Percentiles rank a stretch among this genome's conserved stretches.
Evolutionary conservation across 495 filamentous ascomycete genomes (phyloP).

Genomic region (Neurospora sp.): DNA sequence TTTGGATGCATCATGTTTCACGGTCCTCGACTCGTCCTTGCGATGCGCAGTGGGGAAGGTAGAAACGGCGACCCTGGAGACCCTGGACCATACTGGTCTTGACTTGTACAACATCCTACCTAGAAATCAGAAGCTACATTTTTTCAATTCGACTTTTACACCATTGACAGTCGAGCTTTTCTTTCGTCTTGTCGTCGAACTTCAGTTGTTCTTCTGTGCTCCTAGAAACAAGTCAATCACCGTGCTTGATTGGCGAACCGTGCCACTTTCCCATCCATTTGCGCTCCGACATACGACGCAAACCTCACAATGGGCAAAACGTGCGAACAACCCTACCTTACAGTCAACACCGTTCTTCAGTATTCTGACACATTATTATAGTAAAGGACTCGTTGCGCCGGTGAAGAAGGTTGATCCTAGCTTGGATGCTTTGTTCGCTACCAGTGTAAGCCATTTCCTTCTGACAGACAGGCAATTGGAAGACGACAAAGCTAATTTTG

Average conservation of each 20-base stretch:
- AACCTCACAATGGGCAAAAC: conserved; percentile 16
- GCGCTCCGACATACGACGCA: background rate
- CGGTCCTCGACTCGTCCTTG: background rate
- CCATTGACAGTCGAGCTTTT: background rate
- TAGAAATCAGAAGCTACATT: background rate
- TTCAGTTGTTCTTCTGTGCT: background rate
- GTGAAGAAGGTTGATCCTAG: conserved; percentile 58
- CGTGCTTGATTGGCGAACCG: background rate
- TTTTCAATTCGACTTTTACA: background rate
- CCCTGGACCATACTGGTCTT: background rate
- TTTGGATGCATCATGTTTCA: conserved; percentile 9
- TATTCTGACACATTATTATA: conserved; percentile 7
- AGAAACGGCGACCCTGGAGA: background rate
- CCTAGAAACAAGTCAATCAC: background rate
- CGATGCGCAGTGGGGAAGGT: conserved; percentile 1
- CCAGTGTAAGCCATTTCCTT: conserved; percentile 57
- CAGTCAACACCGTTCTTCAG: background rate
- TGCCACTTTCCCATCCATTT: background rate
- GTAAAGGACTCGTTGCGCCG: conserved; percentile 27
- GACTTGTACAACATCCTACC: background rate
- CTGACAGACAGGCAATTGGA: background rate
- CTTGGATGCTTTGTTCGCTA: conserved; percentile 69
- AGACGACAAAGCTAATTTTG: conserved; percentile 9
- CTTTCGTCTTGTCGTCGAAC: background rate
- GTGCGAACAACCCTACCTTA: conserved; percentile 4